Evolutionary conservation across 768 basidiomycete genomes (phyloP).

Genomic region (Fomitopsis serialis): DNA sequence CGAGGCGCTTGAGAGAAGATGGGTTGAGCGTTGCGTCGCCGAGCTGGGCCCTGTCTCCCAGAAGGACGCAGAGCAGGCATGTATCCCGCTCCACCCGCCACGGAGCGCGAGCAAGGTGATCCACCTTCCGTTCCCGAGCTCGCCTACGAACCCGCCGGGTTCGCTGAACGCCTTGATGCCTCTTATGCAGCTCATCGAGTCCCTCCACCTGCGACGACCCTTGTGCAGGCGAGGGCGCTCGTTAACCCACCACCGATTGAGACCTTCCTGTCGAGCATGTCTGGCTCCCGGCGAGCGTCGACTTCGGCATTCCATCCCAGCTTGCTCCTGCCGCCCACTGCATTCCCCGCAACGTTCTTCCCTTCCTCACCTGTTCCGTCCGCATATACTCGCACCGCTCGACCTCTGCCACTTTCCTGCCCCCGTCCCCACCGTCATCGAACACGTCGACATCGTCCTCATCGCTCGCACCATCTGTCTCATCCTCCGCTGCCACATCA

Average conservation of each 20-base stretch:
- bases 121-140: slow-evolving; percentile 72
- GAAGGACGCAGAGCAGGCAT: slow-evolving; percentile 8
- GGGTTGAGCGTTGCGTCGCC: slow-evolving; percentile 42
- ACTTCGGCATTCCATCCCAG: slow-evolving; percentile 13
- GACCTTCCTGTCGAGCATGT: background rate
- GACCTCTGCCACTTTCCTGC: slow-evolving; percentile 21
- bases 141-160: slow-evolving; percentile 46
- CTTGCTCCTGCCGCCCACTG: slow-evolving; percentile 20
- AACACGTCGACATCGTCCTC: slow-evolving; percentile 1
- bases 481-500: slow-evolving; percentile 19
- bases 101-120: slow-evolving; percentile 68
- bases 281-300: slow-evolving; percentile 2
- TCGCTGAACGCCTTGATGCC: slow-evolving; percentile 60
- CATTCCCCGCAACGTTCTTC: slow-evolving; percentile 24
- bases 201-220: slow-evolving; percentile 30
- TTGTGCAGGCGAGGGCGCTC: slow-evolving; percentile 15
- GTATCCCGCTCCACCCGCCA: slow-evolving; percentile 56
- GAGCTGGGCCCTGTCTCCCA: slow-evolving; percentile 13
- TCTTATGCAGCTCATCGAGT: slow-evolving; percentile 64
- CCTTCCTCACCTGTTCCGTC: slow-evolving; percentile 8
- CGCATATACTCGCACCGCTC: slow-evolving; percentile 22
- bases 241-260: slow-evolving; percentile 10
- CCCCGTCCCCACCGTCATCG: slow-evolving; percentile 6
- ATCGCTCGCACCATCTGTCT: slow-evolving; percentile 13
- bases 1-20: slow-evolving; percentile 56